Evolutionary conservation across 192 early-diverging fungal species (phyloP).

Genomic region (Coemansia javaensis): DNA sequence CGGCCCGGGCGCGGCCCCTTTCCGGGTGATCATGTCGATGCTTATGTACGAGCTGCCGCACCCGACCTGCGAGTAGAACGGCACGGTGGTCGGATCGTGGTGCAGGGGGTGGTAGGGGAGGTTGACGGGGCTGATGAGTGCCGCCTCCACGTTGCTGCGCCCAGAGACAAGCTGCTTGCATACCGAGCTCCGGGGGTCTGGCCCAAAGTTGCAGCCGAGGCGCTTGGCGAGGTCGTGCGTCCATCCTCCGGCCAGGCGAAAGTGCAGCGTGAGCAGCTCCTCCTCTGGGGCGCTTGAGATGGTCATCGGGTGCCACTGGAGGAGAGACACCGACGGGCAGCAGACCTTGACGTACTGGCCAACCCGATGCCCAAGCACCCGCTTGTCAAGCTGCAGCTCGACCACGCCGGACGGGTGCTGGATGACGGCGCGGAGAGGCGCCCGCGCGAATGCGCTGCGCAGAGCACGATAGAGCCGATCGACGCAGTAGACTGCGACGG

Average conservation of each 20-base stretch:
- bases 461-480: constrained; percentile 62
- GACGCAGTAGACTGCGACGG: constrained; percentile 54
- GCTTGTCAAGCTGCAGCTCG: constrained; percentile 67
- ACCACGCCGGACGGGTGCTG: constrained; percentile 69
- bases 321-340: constrained; percentile 63
- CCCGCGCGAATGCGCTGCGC: constrained; percentile 53
- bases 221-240: constrained; percentile 58
- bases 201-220: constrained; percentile 60
- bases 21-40: constrained; percentile 29
- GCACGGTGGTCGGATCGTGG: constrained; percentile 17
- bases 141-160: not conserved
- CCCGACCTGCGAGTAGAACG: constrained; percentile 25
- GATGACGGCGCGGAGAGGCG: constrained; percentile 61
- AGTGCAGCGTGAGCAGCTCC: constrained; percentile 68
- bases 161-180: constrained; percentile 5
- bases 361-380: constrained; percentile 50
- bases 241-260: constrained; percentile 73
- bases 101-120: constrained; percentile 40
- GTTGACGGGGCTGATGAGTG: not conserved
- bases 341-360: constrained; percentile 75
- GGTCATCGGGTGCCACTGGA: constrained; percentile 79
- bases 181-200: constrained; percentile 8
- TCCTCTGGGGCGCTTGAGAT: constrained; percentile 75
- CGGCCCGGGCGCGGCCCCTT: not conserved
- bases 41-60: constrained; percentile 34